Evolutionary conservation across 106 monocot genomes (phyloP).

Genomic region (Vanilla planifolia): DNA sequence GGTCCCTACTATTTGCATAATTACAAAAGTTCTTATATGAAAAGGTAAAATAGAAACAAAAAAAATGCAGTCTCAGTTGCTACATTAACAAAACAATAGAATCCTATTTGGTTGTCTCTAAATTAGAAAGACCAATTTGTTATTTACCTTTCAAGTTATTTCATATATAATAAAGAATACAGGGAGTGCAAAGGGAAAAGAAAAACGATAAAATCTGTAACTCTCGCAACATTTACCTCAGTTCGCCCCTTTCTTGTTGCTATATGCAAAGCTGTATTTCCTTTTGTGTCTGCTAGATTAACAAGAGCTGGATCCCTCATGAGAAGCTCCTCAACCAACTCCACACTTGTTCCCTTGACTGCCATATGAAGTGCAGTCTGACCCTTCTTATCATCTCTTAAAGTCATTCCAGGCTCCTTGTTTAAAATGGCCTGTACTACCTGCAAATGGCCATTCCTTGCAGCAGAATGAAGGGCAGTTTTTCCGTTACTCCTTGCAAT

Average conservation of each 20-base stretch:
- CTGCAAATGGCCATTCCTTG: conserved; percentile 76
- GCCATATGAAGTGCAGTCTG: conserved; percentile 97
- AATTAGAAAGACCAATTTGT: no score
- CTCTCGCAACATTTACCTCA: conserved; percentile 59
- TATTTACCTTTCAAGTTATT: no score
- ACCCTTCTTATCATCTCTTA: conserved; percentile 78
- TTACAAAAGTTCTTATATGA: no score
- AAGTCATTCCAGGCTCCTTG: conserved; percentile 41
- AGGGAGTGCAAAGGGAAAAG: no score
- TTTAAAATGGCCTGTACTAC: conserved; percentile 54
- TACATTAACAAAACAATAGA: no score
- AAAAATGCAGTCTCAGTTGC: no score
- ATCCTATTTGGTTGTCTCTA: no score
- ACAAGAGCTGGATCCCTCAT: conserved; percentile 26
- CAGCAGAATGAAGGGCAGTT: conserved; percentile 74
- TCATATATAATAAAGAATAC: no score
- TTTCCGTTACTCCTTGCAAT: conserved; percentile 93
- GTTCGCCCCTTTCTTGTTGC: conserved; percentile 69
- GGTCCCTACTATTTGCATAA: no score
- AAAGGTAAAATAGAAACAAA: no score
- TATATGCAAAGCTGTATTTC: conserved; percentile 78
- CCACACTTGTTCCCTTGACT: conserved; percentile 67
- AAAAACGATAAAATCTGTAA: not conserved
- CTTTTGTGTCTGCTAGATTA: conserved; percentile 63
- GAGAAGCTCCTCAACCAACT: conserved; percentile 74